Evolutionary conservation across 1,284 basidiomycete genomes (phyloP).

Genomic region (Moesziomyces sp.): DNA sequence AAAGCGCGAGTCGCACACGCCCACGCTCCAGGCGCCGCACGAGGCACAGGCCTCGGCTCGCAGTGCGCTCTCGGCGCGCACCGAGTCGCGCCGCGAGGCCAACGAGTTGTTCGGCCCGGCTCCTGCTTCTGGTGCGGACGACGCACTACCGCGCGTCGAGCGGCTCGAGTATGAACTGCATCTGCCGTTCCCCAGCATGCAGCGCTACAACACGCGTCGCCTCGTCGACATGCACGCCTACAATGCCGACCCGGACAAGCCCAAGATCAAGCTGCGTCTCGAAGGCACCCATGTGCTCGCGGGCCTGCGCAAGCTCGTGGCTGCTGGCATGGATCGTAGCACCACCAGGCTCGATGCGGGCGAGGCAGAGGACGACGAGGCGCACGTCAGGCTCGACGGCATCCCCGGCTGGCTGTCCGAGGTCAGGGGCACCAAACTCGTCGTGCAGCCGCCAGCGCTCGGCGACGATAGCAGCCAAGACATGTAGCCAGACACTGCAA

Average conservation of each 20-base stretch:
- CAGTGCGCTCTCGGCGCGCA: slow-evolving; percentile 5
- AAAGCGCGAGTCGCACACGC: slow-evolving; percentile 20
- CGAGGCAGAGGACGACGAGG: slow-evolving; percentile 17
- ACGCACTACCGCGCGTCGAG: slow-evolving; percentile 37
- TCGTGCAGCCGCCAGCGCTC: slow-evolving; percentile 26
- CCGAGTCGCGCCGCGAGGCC: slow-evolving; percentile 33
- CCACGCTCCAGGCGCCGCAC: slow-evolving; percentile 18
- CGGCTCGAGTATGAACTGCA: slow-evolving; percentile 52
- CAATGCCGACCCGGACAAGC: slow-evolving; percentile 37
- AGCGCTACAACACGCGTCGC: slow-evolving; percentile 38
- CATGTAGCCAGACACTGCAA: slow-evolving; percentile 8
- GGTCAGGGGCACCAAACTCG: slow-evolving; percentile 49
- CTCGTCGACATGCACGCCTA: slow-evolving; percentile 39
- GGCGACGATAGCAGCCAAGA: slow-evolving; percentile 41
- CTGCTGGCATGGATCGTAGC: slow-evolving; percentile 41
- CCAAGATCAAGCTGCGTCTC: slow-evolving; percentile 45
- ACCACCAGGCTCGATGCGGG: slow-evolving; percentile 31
- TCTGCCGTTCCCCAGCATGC: slow-evolving; percentile 42
- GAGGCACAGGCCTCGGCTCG: slow-evolving; percentile 9
- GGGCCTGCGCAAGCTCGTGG: slow-evolving; percentile 51
- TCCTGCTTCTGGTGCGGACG: not conserved
- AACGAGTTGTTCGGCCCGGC: slow-evolving; percentile 44
- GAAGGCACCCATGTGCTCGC: slow-evolving; percentile 53
- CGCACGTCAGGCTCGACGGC: slow-evolving; percentile 24
- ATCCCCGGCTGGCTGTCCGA: slow-evolving; percentile 55